A percentile compares a stretch with the other conserved stretches of the same genome.
These are phyloP conservation scores for Alternaria hordeiaustralica DNA, from an alignment of 2,329 filamentous ascomycete species.

Conservation along the genomic window DNA sequence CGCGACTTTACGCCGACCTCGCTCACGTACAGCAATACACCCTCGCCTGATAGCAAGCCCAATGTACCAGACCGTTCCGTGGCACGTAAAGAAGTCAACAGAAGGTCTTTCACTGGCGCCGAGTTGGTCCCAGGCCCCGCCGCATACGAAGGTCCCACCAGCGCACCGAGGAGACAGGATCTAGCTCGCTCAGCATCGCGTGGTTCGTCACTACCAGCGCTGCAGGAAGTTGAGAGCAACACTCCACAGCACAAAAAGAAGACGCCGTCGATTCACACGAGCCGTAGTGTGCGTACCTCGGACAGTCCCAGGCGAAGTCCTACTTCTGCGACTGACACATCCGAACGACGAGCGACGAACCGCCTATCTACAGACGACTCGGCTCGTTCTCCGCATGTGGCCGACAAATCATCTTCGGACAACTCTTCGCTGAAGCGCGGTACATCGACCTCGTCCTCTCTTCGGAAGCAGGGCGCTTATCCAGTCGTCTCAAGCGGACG, in stretches of 20 bases:
- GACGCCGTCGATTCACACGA: slow-evolving; percentile 10
- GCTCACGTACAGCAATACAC: slow-evolving; percentile 29
- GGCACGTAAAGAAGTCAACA: slow-evolving; percentile 28
- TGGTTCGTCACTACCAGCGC: slow-evolving; percentile 32
- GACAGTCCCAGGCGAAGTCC: slow-evolving; percentile 26
- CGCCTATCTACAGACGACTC: slow-evolving; percentile 32
- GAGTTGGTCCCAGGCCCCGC: slow-evolving; percentile 6
- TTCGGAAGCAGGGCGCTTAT: slow-evolving; percentile 37
- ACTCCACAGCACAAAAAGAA: slow-evolving; percentile 10
- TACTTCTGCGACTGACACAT: slow-evolving; percentile 9
- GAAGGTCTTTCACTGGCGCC: slow-evolving; percentile 14
- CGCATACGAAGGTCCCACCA: slow-evolving; percentile 12
- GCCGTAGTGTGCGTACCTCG: slow-evolving; percentile 16
- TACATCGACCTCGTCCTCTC: slow-evolving; percentile 40
- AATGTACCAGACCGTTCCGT: slow-evolving; percentile 26
- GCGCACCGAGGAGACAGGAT: slow-evolving; percentile 29
- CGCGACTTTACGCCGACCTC: slow-evolving; percentile 32
- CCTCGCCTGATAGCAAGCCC: slow-evolving; percentile 35
- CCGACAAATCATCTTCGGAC: slow-evolving; percentile 34
- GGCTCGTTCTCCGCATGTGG: slow-evolving; percentile 23
- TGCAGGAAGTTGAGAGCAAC: slow-evolving; percentile 38
- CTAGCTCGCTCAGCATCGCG: slow-evolving; percentile 28
- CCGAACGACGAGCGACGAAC: slow-evolving; percentile 28
- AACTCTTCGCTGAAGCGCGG: slow-evolving; percentile 41
- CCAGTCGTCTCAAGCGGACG: slow-evolving; percentile 42